phyloP scores from a whole-genome alignment of 768 basidiomycete species.

The Boletus barrowsii region DNA sequence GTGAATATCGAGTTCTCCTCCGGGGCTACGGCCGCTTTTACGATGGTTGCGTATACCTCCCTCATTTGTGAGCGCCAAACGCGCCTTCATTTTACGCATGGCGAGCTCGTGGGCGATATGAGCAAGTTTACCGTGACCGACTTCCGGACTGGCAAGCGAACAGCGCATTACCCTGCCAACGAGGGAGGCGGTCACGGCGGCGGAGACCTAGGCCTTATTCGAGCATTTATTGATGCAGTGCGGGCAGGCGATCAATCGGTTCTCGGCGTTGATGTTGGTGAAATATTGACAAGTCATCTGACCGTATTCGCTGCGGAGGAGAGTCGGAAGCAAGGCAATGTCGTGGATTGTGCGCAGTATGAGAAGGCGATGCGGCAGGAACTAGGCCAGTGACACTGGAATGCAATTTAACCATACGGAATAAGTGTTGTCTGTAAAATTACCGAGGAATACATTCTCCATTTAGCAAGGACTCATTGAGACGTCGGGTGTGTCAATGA shows the following conservation, averaged over 20 bases:
- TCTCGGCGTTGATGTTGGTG: constrained; percentile 64
- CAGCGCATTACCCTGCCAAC: constrained; percentile 43
- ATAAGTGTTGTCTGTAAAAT: neutral
- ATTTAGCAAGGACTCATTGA: no score
- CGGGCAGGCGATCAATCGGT: constrained; percentile 56
- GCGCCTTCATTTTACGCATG: constrained; percentile 80
- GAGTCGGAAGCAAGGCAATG: constrained; percentile 63
- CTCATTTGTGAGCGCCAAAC: constrained; percentile 80
- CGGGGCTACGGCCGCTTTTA: constrained; percentile 80
- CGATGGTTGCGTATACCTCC: constrained; percentile 85
- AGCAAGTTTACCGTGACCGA: constrained; percentile 68
- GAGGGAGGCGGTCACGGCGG: constrained; percentile 81
- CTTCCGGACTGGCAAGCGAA: constrained; percentile 56
- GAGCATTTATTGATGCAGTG: constrained; percentile 75
- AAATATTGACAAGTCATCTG: constrained; percentile 74
- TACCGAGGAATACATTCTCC: neutral
- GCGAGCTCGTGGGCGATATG: constrained; percentile 91
- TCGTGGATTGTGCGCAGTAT: constrained; percentile 69
- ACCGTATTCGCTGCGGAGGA: constrained; percentile 87
- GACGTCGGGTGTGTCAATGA: no score
- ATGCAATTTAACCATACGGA: neutral
- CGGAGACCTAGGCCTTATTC: constrained; percentile 75
- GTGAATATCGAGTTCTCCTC: constrained; percentile 86
- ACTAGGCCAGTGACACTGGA: constrained; percentile 5
- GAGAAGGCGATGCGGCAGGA: constrained; percentile 48